Percentiles rank a stretch among this genome's conserved stretches.
These are phyloP conservation scores for Magnusiomyces clavatus DNA, from an alignment of 1,139 yeast species.

Conservation along the genomic window DNA sequence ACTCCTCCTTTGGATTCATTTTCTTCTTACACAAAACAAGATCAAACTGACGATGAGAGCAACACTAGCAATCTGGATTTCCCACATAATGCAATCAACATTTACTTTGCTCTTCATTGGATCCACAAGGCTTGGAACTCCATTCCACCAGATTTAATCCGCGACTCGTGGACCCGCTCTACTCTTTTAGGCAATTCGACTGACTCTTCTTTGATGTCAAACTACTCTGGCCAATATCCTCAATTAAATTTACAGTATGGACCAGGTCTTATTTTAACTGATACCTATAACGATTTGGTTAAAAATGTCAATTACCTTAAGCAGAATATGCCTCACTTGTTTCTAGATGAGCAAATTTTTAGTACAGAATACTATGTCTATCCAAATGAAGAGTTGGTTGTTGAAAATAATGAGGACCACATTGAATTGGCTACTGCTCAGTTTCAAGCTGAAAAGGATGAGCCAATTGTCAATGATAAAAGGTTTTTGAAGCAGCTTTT, in stretches of 20 bases:
- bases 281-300: not conserved
- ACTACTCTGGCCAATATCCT: not conserved
- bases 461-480: too few species aligned
- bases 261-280: not conserved
- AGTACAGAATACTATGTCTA: constrained; percentile 2
- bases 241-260: too few species aligned
- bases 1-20: not conserved
- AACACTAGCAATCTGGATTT: not conserved
- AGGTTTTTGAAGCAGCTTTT: too few species aligned
- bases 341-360: not conserved
- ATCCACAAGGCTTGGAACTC: constrained; percentile 11
- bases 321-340: too few species aligned
- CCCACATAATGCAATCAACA: not conserved
- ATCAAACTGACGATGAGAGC: not conserved
- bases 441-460: not conserved
- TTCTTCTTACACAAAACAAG: not conserved
- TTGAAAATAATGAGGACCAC: constrained; percentile 11
- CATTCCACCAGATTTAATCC: constrained; percentile 4
- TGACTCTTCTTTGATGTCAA: not conserved
- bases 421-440: constrained; percentile 12
- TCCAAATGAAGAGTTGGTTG: constrained; percentile 9
- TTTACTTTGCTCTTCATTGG: constrained; percentile 10
- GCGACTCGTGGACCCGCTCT: constrained; percentile 12
- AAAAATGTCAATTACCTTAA: not conserved
- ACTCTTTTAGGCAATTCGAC: constrained; percentile 3